phyloP scores from a whole-genome alignment of 75 land plant species.

The Larix kaempferi region DNA sequence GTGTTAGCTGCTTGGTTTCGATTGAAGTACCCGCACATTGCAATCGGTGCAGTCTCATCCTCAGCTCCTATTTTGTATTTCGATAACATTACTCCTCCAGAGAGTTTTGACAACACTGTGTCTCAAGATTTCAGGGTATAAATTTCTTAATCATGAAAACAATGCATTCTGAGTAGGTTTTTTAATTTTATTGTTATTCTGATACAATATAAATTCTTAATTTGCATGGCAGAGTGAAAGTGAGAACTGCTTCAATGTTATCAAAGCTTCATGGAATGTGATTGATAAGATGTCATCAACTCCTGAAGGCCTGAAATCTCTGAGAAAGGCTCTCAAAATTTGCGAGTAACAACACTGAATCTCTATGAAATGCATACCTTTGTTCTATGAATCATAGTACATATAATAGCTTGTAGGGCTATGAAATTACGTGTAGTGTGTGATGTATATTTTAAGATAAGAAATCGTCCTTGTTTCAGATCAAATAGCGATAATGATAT shows the following conservation, averaged over 20 bases:
- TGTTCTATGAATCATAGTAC: background rate
- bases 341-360: conserved; percentile 14
- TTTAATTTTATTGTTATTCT: background rate
- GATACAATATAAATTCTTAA: background rate
- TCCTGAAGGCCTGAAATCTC: conserved; percentile 19
- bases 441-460: no score
- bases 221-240: conserved; percentile 1
- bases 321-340: conserved; percentile 22
- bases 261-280: conserved; percentile 21
- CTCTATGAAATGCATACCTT: background rate
- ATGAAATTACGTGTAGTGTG: background rate
- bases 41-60: conserved; percentile 79
- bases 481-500: background rate
- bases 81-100: conserved; percentile 48
- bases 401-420: no score
- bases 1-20: conserved; percentile 93
- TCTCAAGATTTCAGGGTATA: conserved; percentile 64
- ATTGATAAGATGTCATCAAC: conserved; percentile 10
- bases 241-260: conserved; percentile 19
- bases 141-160: background rate
- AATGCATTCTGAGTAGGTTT: background rate
- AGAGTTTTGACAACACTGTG: conserved; percentile 47
- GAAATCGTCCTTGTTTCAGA: background rate
- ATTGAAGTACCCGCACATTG: conserved; percentile 85
- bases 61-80: conserved; percentile 80